Evolutionary conservation across 768 basidiomycete species (phyloP).

Genomic region (Hypsizygus marmoreus): DNA sequence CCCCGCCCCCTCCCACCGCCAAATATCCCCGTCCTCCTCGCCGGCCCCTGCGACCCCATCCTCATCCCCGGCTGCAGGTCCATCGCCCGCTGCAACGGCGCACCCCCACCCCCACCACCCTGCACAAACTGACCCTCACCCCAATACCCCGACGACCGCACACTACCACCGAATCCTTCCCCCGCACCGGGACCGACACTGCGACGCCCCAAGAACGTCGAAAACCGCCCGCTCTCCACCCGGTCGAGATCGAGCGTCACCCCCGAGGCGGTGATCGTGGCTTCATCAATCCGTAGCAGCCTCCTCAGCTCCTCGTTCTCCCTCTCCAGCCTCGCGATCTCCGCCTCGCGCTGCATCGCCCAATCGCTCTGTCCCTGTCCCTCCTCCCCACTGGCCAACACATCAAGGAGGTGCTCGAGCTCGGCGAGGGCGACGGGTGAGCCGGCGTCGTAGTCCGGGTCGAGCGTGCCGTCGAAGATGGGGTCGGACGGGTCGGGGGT

Average conservation of each 20-base stretch:
- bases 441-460: slow-evolving; percentile 38
- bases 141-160: slow-evolving; percentile 1
- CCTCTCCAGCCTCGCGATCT: slow-evolving; percentile 76
- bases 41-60: slow-evolving; percentile 43
- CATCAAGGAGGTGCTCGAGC: slow-evolving; percentile 42
- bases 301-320: slow-evolving; percentile 83
- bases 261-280: slow-evolving; percentile 51
- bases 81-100: slow-evolving; percentile 47
- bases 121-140: background rate
- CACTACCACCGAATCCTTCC: too few species aligned
- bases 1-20: slow-evolving; percentile 40
- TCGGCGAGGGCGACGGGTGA: slow-evolving; percentile 38
- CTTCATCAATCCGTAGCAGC: slow-evolving; percentile 73
- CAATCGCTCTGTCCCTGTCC: slow-evolving; percentile 74
- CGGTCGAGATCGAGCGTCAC: slow-evolving; percentile 53
- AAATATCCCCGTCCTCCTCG: slow-evolving; percentile 62
- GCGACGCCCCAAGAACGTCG: slow-evolving; percentile 34
- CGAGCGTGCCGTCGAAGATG: slow-evolving; percentile 23
- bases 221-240: slow-evolving; percentile 41
- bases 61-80: slow-evolving; percentile 56
- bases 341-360: slow-evolving; percentile 84
- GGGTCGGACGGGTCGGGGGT: slow-evolving; percentile 48
- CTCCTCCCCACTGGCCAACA: slow-evolving; percentile 43
- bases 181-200: too few species aligned
- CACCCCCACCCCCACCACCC: slow-evolving; percentile 16